phyloP scores from a whole-genome alignment of 2,329 filamentous ascomycete species.

The Diplodia corticola region DNA sequence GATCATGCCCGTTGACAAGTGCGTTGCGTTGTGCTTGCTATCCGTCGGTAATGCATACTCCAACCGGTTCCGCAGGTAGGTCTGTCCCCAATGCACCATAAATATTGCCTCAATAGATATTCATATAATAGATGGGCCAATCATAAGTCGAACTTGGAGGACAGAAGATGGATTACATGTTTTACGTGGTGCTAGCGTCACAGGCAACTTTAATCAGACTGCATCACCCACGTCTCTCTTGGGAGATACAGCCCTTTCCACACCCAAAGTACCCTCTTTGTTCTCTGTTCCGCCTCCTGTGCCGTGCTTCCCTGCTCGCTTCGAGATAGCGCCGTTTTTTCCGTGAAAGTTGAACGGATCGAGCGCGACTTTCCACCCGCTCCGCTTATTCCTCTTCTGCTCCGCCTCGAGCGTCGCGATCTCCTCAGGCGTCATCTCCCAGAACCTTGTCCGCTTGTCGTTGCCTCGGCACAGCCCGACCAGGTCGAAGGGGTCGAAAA shows the following conservation, averaged over 20 bases:
- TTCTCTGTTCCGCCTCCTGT: slow-evolving; percentile 23
- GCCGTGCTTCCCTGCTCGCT: neutral
- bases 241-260: neutral
- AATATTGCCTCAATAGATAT: no score
- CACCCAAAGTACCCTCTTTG: neutral
- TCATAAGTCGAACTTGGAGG: no score
- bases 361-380: slow-evolving; percentile 26
- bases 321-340: slow-evolving; percentile 31
- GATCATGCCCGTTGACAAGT: neutral
- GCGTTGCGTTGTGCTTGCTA: no score
- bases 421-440: slow-evolving; percentile 40
- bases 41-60: no score
- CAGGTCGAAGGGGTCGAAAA: slow-evolving; percentile 41
- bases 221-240: neutral
- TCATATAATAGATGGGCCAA: no score
- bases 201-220: neutral
- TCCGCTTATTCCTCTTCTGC: slow-evolving; percentile 32
- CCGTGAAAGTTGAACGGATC: slow-evolving; percentile 38
- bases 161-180: neutral
- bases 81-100: no score
- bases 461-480: slow-evolving; percentile 35
- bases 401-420: slow-evolving; percentile 32
- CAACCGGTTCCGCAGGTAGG: no score
- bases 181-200: no score
- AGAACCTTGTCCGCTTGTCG: slow-evolving; percentile 40